Base-by-base conservation (phyloP, 352 stramenopile species). In the Hyaloperonospora brassicae region DNA sequence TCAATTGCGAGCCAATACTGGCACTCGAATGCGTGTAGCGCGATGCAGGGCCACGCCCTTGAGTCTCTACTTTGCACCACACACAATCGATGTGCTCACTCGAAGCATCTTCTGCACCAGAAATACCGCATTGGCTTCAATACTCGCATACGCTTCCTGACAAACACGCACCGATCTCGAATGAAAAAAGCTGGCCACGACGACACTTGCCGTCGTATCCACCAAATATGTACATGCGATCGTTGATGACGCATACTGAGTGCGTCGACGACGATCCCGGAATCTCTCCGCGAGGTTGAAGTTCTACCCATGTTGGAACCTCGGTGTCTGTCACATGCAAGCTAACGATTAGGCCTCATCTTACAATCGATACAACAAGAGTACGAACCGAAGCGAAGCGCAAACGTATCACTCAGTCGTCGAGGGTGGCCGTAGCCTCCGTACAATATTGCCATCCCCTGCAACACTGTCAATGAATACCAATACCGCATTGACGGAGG, bases 181-280 rank as follows among this genome's bases (percentile, higher is more conserved):
- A 69, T 30, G 64, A 59, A 56, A 80, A 69, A 44, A 84, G 41
- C 35, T 78, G 59, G 17, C 74, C 65, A 41, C 69, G 72, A 39
- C 74, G 72, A 23, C 67, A 70, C 60, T 80, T 82, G 42, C 74
- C 74, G 39, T 84, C 70, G 45, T 84, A 84, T n/a, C 74, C 74
- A 22, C 69, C 74, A 50, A 79, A 84, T 40, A 82, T 72, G 51
- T 76, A 79, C 74, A 84, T 84, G n/a, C 56, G 64, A 41, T 65
- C 55, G 40, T 59, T 59, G 39, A 79, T 43, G 9, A 82, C 67
- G 34, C 70, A 82, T 22, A 76, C 72, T 1, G 74, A 82, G 31
- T 84, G 74, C 27, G 74, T 84, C 2, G 74, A 82, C 9, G 60
- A 67, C 13, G 53, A 60, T 11, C 74, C 74, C n/a, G 74, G 72